Conservation (phyloP, 805 yeast species). For the Yarrowia bubula region DNA sequence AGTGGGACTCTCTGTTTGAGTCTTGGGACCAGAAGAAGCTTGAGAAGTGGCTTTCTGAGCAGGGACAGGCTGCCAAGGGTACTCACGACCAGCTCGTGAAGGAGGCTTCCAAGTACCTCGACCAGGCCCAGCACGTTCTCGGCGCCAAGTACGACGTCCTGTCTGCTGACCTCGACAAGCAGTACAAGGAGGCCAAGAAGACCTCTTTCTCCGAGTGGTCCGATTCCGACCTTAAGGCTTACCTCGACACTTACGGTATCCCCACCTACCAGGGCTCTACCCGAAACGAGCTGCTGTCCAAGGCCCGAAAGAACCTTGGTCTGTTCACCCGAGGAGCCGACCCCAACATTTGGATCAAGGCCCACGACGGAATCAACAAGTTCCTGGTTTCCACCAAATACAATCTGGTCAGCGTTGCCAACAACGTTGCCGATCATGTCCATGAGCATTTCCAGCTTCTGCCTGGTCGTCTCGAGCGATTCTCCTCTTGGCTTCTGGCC, state of each 20-base stretch:
- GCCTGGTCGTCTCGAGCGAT: constrained; percentile 23
- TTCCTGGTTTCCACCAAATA: background rate
- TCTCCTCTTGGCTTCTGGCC: constrained; percentile 20
- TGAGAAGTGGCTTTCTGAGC: constrained; percentile 48
- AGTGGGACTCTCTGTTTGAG: constrained; percentile 52
- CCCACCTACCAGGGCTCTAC: constrained; percentile 30
- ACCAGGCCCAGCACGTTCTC: constrained; percentile 46
- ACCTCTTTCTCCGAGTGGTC: constrained; percentile 53
- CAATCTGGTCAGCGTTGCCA: background rate
- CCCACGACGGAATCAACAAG: constrained; percentile 3
- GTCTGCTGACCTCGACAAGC: constrained; percentile 44
- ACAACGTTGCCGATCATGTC: constrained; percentile 8
- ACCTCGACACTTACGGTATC: constrained; percentile 50
- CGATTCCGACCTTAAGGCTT: constrained; percentile 52
- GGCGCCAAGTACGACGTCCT: constrained; percentile 39
- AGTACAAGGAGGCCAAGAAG: constrained; percentile 46
- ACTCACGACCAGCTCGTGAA: constrained; percentile 49
- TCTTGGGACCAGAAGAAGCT: constrained; percentile 54
- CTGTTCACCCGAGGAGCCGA: constrained; percentile 27
- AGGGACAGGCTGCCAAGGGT: constrained; percentile 44
- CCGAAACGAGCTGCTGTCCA: constrained; percentile 32
- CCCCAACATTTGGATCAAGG: constrained; percentile 26
- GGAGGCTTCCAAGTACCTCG: constrained; percentile 47
- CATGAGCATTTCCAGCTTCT: constrained; percentile 21
- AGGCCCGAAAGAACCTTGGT: constrained; percentile 29